Base-by-base conservation (phyloP, 1,284 basidiomycete genomes). In the Trichosporon sp. region DNA sequence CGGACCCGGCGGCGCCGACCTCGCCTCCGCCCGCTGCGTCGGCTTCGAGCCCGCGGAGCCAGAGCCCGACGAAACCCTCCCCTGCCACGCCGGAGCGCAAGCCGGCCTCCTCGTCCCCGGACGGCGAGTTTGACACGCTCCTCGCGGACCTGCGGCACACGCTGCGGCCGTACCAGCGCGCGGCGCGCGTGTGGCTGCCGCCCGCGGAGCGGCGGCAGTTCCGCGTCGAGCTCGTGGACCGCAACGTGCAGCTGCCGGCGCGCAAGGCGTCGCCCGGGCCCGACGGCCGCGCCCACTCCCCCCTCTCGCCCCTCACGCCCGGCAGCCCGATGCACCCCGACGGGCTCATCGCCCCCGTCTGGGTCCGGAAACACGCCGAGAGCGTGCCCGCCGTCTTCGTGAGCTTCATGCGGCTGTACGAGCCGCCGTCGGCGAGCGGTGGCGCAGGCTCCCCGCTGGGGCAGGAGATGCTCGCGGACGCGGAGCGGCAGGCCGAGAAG, bases 321-420 rank as follows among this genome's bases (percentile, higher is more conserved):
- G 87, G 90, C 1, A 95, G 93, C 0, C 95, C 96, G 0, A 85
- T 97, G 15, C 88, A 93, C 80, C 96, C 96, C 0, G 96, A 99
- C 80, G 96, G 96, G 0, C 84, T 99, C 63, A 92, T 99, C 68
- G 93, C 95, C 1, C 96, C 95, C 0, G 93, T 98, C 75, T 99
- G 96, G 96, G 89, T 98, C 18, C 87, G 95, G 62, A 99, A 98
- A 83, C 95, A 98, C 77, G 91, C 92, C 0, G 89, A 93, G 8
- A 88, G 96, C 35, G 85, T 98, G 0, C 95, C 96, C 0, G 90
- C 92, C 18, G 93, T 98, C 0, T 97, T 98, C 81, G 92, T 98
- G 5, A 85, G 95, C 63, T 96, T 98, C 80, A 84, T 92, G 70
- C 88, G 91, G 64, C 85, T 98, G 70, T 93, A 87, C 77, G 93